A percentile compares a stretch with the other conserved stretches of the same genome.
phyloP scores from a whole-genome alignment of 257 asterid species.

The Penstemon eatonii region DNA sequence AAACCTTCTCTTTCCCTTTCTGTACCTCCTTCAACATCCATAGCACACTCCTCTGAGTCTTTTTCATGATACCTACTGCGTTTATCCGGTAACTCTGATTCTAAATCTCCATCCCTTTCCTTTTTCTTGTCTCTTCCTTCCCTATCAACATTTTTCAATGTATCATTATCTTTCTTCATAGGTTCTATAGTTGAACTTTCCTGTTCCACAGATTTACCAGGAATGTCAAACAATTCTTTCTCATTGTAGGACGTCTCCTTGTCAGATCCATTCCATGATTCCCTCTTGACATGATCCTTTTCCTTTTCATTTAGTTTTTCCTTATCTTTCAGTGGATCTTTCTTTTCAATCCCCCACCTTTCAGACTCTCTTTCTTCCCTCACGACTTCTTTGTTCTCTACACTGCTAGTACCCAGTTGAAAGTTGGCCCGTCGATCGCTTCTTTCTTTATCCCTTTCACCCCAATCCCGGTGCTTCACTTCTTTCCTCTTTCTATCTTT shows the following conservation, averaged over 20 bases:
- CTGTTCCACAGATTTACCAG: conserved; percentile 59
- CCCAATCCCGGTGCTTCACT: conserved; percentile 87
- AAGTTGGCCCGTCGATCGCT: conserved; percentile 61
- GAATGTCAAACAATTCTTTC: conserved; percentile 56
- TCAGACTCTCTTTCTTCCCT: conserved; percentile 83
- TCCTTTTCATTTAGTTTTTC: conserved; percentile 68
- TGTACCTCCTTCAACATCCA: conserved; percentile 64
- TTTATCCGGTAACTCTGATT: conserved; percentile 76
- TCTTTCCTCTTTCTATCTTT: conserved; percentile 93
- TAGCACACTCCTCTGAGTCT: conserved; percentile 69
- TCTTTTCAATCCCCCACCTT: conserved; percentile 73
- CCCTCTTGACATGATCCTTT: conserved; percentile 71
- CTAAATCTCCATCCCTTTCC: conserved; percentile 79
- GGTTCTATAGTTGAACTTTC: conserved; percentile 50
- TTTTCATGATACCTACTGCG: conserved; percentile 66
- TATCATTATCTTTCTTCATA: conserved; percentile 72
- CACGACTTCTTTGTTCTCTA: conserved; percentile 61
- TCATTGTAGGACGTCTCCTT: conserved; percentile 60
- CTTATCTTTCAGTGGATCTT: conserved; percentile 67
- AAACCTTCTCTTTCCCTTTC: conserved; percentile 71
- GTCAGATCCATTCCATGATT: conserved; percentile 65
- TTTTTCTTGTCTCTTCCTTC: conserved; percentile 70
- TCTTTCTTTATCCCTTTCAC: conserved; percentile 86
- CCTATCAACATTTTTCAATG: conserved; percentile 64
- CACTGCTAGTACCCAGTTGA: conserved; percentile 52